These are phyloP conservation scores for Perkinsus marinus DNA, from an alignment of 169 alveolate species.

Conservation along the genomic window DNA sequence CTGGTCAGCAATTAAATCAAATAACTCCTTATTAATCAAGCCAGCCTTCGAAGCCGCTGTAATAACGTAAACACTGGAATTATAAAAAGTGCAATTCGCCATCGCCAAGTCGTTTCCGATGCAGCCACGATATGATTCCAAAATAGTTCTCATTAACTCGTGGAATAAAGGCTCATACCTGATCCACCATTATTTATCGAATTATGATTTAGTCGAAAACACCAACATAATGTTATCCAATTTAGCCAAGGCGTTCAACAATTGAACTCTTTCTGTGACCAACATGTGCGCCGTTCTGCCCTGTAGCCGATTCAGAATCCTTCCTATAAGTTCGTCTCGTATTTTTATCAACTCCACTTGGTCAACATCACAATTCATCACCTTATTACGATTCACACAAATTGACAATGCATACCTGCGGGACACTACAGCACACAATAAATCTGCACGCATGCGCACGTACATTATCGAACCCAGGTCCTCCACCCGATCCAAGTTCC, in stretches of 20 bases:
- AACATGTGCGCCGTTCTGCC: not conserved
- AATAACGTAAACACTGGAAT: not conserved
- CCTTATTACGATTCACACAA: not conserved
- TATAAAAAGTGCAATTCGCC: not conserved
- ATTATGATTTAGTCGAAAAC: not conserved
- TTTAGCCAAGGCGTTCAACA: not conserved
- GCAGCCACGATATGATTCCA: not conserved
- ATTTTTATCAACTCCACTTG: not conserved
- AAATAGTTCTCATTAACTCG: not conserved
- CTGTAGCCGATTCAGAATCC: not conserved
- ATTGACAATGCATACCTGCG: not conserved
- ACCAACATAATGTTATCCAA: not conserved
- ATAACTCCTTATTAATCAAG: not conserved
- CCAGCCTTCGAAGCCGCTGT: not conserved
- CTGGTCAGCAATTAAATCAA: not conserved
- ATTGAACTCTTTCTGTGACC: not conserved
- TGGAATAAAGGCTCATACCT: not conserved
- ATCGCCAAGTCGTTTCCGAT: not conserved
- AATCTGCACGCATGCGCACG: not conserved
- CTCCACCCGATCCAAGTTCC: not conserved
- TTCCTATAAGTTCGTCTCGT: not conserved
- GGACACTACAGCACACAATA: not conserved
- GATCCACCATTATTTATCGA: not conserved
- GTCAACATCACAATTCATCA: not conserved
- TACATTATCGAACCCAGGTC: not conserved